phyloP scores from a whole-genome alignment of 805 yeast genomes.

The Yarrowia sp. region DNA sequence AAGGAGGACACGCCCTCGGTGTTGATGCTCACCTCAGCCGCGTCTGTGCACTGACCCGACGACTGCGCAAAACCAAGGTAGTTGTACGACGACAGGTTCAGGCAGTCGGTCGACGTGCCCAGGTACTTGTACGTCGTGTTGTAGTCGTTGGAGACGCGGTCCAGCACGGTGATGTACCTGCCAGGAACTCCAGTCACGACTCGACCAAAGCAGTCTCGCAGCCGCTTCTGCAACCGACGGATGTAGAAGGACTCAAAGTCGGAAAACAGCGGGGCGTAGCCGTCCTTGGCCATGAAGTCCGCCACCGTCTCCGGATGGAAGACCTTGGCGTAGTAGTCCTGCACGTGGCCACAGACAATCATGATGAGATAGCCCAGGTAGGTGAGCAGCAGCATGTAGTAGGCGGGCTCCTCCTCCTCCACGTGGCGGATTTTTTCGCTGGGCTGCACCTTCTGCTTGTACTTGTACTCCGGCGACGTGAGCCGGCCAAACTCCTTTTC shows the following conservation, averaged over 20 bases:
- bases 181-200: slow-evolving; percentile 99
- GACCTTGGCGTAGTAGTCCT: slow-evolving; percentile 80
- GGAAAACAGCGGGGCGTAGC: slow-evolving; percentile 93
- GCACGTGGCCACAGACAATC: slow-evolving; percentile 83
- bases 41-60: slow-evolving; percentile 84
- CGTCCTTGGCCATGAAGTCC: slow-evolving; percentile 73
- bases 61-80: slow-evolving; percentile 97
- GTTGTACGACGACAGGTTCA: slow-evolving; percentile 87
- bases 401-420: slow-evolving; percentile 84
- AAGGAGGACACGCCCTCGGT: slow-evolving; percentile 74
- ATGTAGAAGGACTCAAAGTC: slow-evolving; percentile 92
- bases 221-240: slow-evolving; percentile 83
- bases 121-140: slow-evolving; percentile 66
- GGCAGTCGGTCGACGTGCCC: slow-evolving; percentile 72
- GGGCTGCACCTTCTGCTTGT: slow-evolving; percentile 56
- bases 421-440: slow-evolving; percentile 52
- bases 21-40: slow-evolving; percentile 60
- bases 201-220: slow-evolving; percentile 92
- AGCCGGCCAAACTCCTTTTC: slow-evolving; percentile 73
- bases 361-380: slow-evolving; percentile 81
- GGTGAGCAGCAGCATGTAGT: slow-evolving; percentile 72
- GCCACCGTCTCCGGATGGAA: slow-evolving; percentile 61
- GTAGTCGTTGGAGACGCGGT: slow-evolving; percentile 67
- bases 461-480: slow-evolving; percentile 62
- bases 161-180: slow-evolving; percentile 76